These are phyloP conservation scores for Coemansia sp. DNA, from an alignment of 192 early-diverging fungal genomes.

Conservation along the genomic window DNA sequence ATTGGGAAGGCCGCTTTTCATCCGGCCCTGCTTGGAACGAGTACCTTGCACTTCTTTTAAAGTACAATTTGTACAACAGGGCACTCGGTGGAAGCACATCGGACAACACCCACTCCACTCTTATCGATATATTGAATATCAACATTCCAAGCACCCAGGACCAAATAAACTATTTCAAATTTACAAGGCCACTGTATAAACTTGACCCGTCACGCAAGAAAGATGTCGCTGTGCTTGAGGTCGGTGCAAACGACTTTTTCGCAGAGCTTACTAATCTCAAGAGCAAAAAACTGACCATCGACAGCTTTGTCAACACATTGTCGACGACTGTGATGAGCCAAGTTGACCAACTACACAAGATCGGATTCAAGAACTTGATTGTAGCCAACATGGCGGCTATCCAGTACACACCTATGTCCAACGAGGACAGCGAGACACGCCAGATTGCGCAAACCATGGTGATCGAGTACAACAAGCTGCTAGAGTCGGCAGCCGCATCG, in stretches of 20 bases:
- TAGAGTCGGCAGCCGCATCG: constrained; percentile 6
- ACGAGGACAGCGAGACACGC: too few species aligned
- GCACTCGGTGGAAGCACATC: constrained; percentile 28
- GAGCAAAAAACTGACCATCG: not conserved
- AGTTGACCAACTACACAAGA: constrained; percentile 23
- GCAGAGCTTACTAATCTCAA: not conserved
- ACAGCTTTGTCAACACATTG: constrained; percentile 13
- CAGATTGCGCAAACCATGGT: too few species aligned
- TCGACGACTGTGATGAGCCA: constrained; percentile 14
- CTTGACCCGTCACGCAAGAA: constrained; percentile 2
- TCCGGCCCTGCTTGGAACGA: constrained; percentile 40
- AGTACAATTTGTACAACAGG: constrained; percentile 27
- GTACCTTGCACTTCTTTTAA: constrained; percentile 15
- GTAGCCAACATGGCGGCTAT: constrained; percentile 33
- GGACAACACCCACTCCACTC: constrained; percentile 17
- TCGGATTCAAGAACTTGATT: constrained; percentile 33
- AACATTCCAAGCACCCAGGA: constrained; percentile 30
- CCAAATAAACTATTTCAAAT: constrained; percentile 41
- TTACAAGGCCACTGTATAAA: constrained; percentile 16
- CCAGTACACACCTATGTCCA: constrained; percentile 38
- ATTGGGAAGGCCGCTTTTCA: constrained; percentile 40
- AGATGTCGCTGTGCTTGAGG: constrained; percentile 22
- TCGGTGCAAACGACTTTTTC: constrained; percentile 37
- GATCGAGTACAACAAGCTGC: constrained; percentile 7
- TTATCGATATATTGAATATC: constrained; percentile 15